These are phyloP conservation scores for Sporothrix brasiliensis DNA, from an alignment of 2,329 filamentous ascomycete species.

Conservation along the genomic window DNA sequence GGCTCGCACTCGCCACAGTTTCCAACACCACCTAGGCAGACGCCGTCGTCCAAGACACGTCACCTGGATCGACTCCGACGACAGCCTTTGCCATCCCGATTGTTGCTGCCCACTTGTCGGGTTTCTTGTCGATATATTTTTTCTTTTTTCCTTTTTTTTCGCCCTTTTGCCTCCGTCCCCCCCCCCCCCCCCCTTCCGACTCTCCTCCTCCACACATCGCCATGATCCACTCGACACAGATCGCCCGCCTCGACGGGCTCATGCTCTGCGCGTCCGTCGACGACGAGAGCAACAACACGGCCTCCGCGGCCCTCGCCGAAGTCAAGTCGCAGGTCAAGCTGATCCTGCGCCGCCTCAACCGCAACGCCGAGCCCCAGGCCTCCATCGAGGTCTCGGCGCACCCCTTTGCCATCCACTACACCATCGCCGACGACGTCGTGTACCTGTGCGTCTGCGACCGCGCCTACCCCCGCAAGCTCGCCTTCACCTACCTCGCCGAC, in stretches of 20 bases:
- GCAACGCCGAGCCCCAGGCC: conserved; percentile 86
- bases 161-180: no score
- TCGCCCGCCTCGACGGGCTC: conserved; percentile 90
- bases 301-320: conserved; percentile 77
- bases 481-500: conserved; percentile 96
- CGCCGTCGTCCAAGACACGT: conserved; percentile 25
- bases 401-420: conserved; percentile 80
- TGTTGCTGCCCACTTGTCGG: not conserved
- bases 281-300: conserved; percentile 74
- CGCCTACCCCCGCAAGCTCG: conserved; percentile 95
- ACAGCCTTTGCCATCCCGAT: not conserved
- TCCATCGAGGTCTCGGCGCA: conserved; percentile 76
- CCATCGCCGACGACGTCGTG: conserved; percentile 81
- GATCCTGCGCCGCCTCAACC: conserved; percentile 82
- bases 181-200: not conserved
- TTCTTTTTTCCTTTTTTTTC: not conserved
- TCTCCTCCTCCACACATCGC: conserved; percentile 34
- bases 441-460: conserved; percentile 93
- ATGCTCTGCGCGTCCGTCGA: conserved; percentile 95
- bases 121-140: not conserved
- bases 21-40: conserved; percentile 19
- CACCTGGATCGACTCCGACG: conserved; percentile 12
- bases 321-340: conserved; percentile 90
- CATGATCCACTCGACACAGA: conserved; percentile 93
- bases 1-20: not conserved